phyloP scores from a whole-genome alignment of 192 early-diverging fungal genomes.

The Phycomyces nitens region DNA sequence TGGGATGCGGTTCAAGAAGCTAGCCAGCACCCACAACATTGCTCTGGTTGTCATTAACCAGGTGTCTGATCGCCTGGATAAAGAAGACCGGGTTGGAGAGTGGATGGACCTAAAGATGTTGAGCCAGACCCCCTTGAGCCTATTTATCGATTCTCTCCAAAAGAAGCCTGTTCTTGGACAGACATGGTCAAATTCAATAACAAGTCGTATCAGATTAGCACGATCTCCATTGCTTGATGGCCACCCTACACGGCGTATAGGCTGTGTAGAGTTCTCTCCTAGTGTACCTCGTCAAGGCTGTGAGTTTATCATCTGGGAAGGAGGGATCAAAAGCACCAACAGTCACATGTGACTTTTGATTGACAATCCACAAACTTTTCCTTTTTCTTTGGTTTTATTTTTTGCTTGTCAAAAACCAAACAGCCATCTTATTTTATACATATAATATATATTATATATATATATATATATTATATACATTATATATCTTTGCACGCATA shows the following conservation, averaged over 20 bases:
- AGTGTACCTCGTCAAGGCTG: constrained; percentile 6
- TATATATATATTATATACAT: too few relatives aligned
- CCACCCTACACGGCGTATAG: constrained; percentile 8
- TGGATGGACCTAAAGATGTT: constrained; percentile 24
- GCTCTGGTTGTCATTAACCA: constrained; percentile 83
- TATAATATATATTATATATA: too few relatives aligned
- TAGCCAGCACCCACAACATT: constrained; percentile 58
- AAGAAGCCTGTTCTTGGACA: constrained; percentile 72
- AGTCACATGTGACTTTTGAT: too few relatives aligned
- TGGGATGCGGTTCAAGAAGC: constrained; percentile 55
- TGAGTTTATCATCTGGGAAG: constrained; percentile 14
- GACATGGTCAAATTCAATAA: constrained; percentile 72
- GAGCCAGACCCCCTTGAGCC: constrained; percentile 1
- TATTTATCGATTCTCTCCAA: constrained; percentile 29
- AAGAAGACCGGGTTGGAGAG: constrained; percentile 14
- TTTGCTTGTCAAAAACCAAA: too few relatives aligned
- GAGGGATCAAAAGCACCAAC: constrained; percentile 3
- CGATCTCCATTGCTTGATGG: constrained; percentile 24
- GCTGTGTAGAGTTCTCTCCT: constrained; percentile 29
- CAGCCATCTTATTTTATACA: too few relatives aligned
- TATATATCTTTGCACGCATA: too few relatives aligned
- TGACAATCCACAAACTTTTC: too few relatives aligned
- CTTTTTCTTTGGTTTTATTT: too few relatives aligned
- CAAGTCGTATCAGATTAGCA: constrained; percentile 60
- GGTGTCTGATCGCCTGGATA: constrained; percentile 54